These are phyloP conservation scores for Penicillium mononematosum DNA, from an alignment of 495 filamentous ascomycete species.

Conservation along the genomic window DNA sequence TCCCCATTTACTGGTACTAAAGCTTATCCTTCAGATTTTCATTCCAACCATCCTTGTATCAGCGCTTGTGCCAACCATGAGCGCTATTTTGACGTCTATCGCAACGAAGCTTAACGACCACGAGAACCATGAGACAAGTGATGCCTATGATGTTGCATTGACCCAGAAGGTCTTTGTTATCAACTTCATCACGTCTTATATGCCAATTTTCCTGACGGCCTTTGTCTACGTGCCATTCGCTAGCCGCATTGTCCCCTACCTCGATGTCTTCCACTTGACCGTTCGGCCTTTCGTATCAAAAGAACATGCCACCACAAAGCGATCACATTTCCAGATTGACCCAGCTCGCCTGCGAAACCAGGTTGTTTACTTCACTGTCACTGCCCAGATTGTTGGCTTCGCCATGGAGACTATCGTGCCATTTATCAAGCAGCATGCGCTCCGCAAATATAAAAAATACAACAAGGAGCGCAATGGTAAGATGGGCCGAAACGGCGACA, in stretches of 20 bases:
- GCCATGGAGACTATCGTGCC: slow-evolving; percentile 85
- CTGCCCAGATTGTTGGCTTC: slow-evolving; percentile 87
- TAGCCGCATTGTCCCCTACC: slow-evolving; percentile 78
- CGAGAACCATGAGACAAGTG: slow-evolving; percentile 89
- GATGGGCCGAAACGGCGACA: slow-evolving; percentile 25
- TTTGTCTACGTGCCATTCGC: slow-evolving; percentile 98
- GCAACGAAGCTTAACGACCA: slow-evolving; percentile 78
- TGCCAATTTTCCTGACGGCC: slow-evolving; percentile 87
- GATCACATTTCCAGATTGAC: slow-evolving; percentile 74
- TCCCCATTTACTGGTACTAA: neutral
- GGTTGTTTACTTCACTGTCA: slow-evolving; percentile 96
- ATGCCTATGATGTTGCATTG: slow-evolving; percentile 74
- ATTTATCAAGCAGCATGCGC: slow-evolving; percentile 70
- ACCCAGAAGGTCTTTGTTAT: slow-evolving; percentile 91
- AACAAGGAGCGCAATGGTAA: slow-evolving; percentile 35
- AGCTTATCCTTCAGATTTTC: slow-evolving; percentile 59
- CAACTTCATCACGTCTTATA: slow-evolving; percentile 96
- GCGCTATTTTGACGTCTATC: slow-evolving; percentile 68
- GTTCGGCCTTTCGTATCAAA: slow-evolving; percentile 71
- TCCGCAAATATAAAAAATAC: slow-evolving; percentile 69
- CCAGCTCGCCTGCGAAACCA: slow-evolving; percentile 82
- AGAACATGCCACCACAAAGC: slow-evolving; percentile 59
- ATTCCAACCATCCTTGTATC: slow-evolving; percentile 84
- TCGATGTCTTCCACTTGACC: slow-evolving; percentile 81
- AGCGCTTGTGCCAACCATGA: slow-evolving; percentile 75